Evolutionary conservation across 208 protist genomes (phyloP), one percentile per base, ranked within the genome.

Genomic region (Acanthamoeba royreba): DNA sequence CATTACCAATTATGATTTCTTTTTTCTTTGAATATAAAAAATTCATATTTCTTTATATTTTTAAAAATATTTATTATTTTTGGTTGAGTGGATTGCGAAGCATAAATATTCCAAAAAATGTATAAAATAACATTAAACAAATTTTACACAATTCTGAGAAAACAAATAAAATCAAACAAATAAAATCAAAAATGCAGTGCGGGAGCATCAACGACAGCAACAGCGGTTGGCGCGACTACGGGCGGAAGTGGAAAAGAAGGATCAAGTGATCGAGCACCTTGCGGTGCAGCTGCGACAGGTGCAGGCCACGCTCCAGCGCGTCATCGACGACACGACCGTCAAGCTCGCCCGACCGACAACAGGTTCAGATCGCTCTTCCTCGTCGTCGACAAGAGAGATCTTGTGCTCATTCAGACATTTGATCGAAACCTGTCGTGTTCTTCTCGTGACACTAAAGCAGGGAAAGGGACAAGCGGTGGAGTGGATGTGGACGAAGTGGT

Each of bases 401-500:
- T 77, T 40, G 35, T 77, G n/a, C 66, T 77, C 22, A 77, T n/a
- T n/a, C n/a, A n/a, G n/a, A n/a, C n/a, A n/a, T n/a, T n/a, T n/a
- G n/a, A n/a, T n/a, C n/a, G n/a, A n/a, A n/a, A n/a, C n/a, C n/a
- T n/a, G n/a, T n/a, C n/a, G n/a, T n/a, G n/a, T n/a, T n/a, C n/a
- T n/a, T n/a, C n/a, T n/a, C n/a, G n/a, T n/a, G 35, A 40, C n/a
- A 22, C 13, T 22, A 77, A 77, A 15, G 35, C 11, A 22, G 28
- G 13, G 15, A 43, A n/a, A 15, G 38, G 5, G 5, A 40, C 35
- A 8, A 53, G 31, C 8, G 15, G 28, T 25, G 43, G 72, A 28
- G 72, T 83, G n/a, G 72, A 83, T 28, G 72, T 83, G 72, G 72
- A 83, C 42, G 43, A 49, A n/a, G 42, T 83, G 72, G 43, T 83